Evolutionary conservation across 2,329 filamentous ascomycete genomes (phyloP), one percentile per base, ranked within the genome.

Genomic region (Bimuria novae-zelandiae): DNA sequence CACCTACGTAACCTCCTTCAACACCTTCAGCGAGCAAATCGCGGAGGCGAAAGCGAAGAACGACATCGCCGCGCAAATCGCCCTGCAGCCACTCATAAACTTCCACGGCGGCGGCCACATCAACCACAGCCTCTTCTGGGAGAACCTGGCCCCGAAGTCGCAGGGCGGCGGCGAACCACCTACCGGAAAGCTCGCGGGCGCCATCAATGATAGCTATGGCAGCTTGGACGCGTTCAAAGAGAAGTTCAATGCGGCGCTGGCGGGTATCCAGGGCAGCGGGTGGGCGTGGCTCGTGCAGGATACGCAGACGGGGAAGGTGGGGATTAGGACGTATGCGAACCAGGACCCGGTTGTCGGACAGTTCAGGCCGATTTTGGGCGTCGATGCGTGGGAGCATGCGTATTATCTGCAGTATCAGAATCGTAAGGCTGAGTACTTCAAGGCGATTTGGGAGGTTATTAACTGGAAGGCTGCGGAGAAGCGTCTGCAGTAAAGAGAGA

Each of bases 351-450:
- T 97, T 25, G 84, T 91, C 12, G 92, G 92, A 44, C 89, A 89
- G 73, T 90, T 89, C 73, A 82, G 86, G 68, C 92, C 92, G 32
- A 80, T 97, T 43, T 79, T 97, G 41, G 92, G 92, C 52, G 88
- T 97, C 68, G 92, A 97, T 79, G 92, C 92, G 49, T 96, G 92
- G 92, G 92, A 96, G 82, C 92, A 96, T 78, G 92, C 92, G 47
- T 96, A 95, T 82, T 95, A 96, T 79, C 82, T 96, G 57, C 90
- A 96, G 80, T 96, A 96, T 80, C 84, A 96, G 85, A 96, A 96
- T 83, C 88, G 91, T 77, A 96, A 96, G 86, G 92, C 89, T 52
- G 92, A 96, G 80, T 96, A 96, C 82, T 96, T 96, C 77, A 84
- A 84, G 68, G 90, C 90, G 54, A 89, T 96, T 74, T 96, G 92